Evolutionary conservation across 352 stramenopile genomes (phyloP), one percentile per base, ranked within the genome.

Genomic region (Stramenopiles sp.): DNA sequence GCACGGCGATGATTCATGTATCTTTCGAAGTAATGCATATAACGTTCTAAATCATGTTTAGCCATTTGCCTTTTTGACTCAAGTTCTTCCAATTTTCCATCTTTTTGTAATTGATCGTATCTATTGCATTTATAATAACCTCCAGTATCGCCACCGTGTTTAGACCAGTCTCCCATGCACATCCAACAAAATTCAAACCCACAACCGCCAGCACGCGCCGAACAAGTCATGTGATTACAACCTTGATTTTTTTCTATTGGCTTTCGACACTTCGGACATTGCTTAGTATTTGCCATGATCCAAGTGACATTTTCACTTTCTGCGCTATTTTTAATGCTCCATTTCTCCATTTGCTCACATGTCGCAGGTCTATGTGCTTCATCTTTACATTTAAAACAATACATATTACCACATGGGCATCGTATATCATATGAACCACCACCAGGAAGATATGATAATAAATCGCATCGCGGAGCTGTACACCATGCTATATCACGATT

Each of bases 41-140:
- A 98, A 26, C 83, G 68, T 55, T 98, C 78, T 39, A 96, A 60
- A 50, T 96, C 78, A 0, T 69, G 68, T 53, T 92, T 91, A 2
- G 80, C 79, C 17, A 66, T 64, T 3, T 75, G 69, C 1, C 62
- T 68, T 50, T 91, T 73, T 24, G 65, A 67, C 34, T 78, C 62
- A 5, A 44, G 36, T n/a, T 43, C 15, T 23, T 48, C 50, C 1
- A 44, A 41, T 2, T 48, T 49, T 46, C 28, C 66, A 51, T 29
- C 22, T 32, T 40, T 22, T 12, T 47, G 50, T 5, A 26, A 41
- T 10, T 58, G 47, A 37, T 91, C 72, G 46, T 85, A 98, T 26
- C 78, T 81, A 57, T 96, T 96, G 59, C 85, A 98, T 57, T 93
- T 93, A 60, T 98, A 98, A 60, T 92, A 96, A 7, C 83, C 83